Conservation (phyloP, 2,329 filamentous ascomycete genomes). For the Paecilomyces sp. region DNA sequence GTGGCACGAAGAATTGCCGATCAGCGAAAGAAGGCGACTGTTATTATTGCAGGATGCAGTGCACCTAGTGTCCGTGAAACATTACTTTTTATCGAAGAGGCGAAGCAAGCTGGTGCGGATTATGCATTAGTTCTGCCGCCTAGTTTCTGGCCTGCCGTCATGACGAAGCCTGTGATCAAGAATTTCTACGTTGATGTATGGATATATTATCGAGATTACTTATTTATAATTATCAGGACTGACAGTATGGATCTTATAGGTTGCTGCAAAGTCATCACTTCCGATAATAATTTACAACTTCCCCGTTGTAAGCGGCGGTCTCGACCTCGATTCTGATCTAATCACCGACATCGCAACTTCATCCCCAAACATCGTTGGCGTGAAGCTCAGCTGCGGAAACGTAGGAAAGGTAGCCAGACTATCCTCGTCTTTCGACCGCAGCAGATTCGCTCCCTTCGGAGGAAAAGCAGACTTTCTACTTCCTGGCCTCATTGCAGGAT, state of each 20-base stretch:
- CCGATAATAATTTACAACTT: slow-evolving; percentile 57
- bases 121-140: slow-evolving; percentile 51
- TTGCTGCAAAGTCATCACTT: slow-evolving; percentile 36
- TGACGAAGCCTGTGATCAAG: slow-evolving; percentile 10
- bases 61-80: slow-evolving; percentile 62
- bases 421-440: slow-evolving; percentile 15
- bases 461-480: slow-evolving; percentile 76
- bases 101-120: slow-evolving; percentile 38
- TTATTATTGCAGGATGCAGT: slow-evolving; percentile 63
- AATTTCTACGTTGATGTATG: not conserved
- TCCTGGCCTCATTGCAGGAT: slow-evolving; percentile 66
- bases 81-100: slow-evolving; percentile 43
- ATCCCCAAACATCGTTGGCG: slow-evolving; percentile 57
- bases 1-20: slow-evolving; percentile 34
- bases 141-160: slow-evolving; percentile 52
- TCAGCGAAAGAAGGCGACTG: not conserved
- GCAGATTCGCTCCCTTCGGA: slow-evolving; percentile 69
- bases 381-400: slow-evolving; percentile 46
- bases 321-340: slow-evolving; percentile 55
- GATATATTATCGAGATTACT: not conserved
- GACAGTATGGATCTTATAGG: slow-evolving; percentile 13
- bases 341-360: slow-evolving; percentile 44
- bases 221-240: not conserved
- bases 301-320: slow-evolving; percentile 54
- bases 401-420: slow-evolving; percentile 28